These are phyloP conservation scores for Candida frijolesensis DNA, from an alignment of 1,139 yeast genomes.

Conservation along the genomic window DNA sequence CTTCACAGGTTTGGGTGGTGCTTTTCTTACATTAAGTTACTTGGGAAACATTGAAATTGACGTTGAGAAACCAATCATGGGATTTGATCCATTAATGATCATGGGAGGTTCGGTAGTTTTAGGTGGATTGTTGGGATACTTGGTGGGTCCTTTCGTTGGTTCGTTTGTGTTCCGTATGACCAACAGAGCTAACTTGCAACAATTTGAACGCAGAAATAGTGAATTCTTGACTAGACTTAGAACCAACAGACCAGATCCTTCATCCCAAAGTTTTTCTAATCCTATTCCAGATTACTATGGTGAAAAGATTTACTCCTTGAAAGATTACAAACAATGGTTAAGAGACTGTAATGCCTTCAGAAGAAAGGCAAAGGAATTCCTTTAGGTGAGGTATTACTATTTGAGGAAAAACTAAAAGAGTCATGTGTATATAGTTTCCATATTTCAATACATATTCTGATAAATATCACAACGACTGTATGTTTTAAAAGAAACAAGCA, in stretches of 20 bases:
- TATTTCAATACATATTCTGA: conserved; percentile 1
- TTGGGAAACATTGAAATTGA: conserved; percentile 82
- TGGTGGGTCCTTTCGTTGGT: conserved; percentile 85
- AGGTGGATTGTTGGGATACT: conserved; percentile 77
- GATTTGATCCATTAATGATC: conserved; percentile 84
- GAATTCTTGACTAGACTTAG: conserved; percentile 73
- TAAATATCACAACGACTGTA: neutral
- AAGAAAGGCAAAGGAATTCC: conserved; percentile 80
- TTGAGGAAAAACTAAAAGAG: neutral
- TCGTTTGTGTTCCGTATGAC: conserved; percentile 62
- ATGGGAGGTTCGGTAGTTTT: conserved; percentile 65
- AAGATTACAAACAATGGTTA: conserved; percentile 91
- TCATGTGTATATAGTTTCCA: neutral
- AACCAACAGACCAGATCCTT: conserved; percentile 86
- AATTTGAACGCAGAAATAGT: conserved; percentile 64
- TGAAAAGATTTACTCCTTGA: conserved; percentile 85
- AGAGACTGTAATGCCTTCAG: conserved; percentile 91
- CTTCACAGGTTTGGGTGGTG: conserved; percentile 68
- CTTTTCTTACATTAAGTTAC: conserved; percentile 72
- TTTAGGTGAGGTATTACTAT: conserved; percentile 30
- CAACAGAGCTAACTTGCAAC: conserved; percentile 48
- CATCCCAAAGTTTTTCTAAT: conserved; percentile 87
- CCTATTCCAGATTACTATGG: conserved; percentile 99
- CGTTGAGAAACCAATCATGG: conserved; percentile 78
- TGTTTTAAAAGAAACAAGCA: neutral